Evolutionary conservation across 75 land plant genomes (phyloP).

Genomic region (Selaginella tamariscina): DNA sequence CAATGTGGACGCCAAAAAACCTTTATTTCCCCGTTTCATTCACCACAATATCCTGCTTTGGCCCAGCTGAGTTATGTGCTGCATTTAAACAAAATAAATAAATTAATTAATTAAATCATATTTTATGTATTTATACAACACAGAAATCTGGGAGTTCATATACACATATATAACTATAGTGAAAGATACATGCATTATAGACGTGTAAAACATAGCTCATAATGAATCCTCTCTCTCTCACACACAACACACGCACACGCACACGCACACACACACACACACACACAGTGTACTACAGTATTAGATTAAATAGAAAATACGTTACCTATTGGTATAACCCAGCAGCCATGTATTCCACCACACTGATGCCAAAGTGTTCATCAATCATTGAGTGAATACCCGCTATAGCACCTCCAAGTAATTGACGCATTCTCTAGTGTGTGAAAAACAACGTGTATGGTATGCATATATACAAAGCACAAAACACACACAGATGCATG

Average conservation of each 20-base stretch:
- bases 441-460: no score
- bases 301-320: not conserved
- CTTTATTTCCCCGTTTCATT: slow-evolving; percentile 60
- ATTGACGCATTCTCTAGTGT: slow-evolving; percentile 63
- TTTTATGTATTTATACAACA: no score
- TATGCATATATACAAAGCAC: no score
- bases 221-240: not conserved
- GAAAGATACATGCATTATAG: not conserved
- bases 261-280: no score
- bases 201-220: not conserved
- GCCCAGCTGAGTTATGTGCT: slow-evolving; percentile 98
- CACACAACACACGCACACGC: no score
- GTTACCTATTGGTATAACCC: slow-evolving; percentile 96
- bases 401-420: slow-evolving; percentile 77
- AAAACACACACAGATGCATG: no score
- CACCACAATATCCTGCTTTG: slow-evolving; percentile 85
- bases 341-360: slow-evolving; percentile 99
- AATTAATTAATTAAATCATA: not conserved
- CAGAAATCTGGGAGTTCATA: not conserved
- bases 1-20: slow-evolving; percentile 62
- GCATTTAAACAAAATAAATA: slow-evolving; percentile 9
- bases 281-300: not conserved
- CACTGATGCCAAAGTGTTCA: slow-evolving; percentile 94
- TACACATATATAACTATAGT: slow-evolving; percentile 4
- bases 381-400: slow-evolving; percentile 97